Evolutionary conservation across 2,329 filamentous ascomycete species (phyloP), one percentile per base, ranked within the genome.

Genomic region (Phyllosticta citrichinensis): DNA sequence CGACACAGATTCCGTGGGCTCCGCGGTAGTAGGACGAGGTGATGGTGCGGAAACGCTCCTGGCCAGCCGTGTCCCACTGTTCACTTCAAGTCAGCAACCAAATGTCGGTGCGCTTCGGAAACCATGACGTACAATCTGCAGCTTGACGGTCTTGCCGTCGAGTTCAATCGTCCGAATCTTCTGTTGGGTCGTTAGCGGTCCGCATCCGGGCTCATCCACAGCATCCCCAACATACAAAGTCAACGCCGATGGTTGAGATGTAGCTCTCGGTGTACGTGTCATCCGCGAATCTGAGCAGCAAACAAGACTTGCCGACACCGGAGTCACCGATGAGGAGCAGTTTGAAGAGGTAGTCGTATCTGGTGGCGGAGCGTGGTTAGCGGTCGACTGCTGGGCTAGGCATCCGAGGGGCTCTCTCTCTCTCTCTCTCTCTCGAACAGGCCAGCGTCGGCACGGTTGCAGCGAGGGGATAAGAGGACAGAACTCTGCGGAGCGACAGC

Each of bases 331-430:
- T 99, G 82, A 99, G 93, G 79, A 99, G 90, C 68, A 99, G 91
- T 87, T 99, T 99, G 87, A 99, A 99, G 74, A 99, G 91, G 79
- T 99, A 99, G 78, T 99, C 94, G 89, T 99, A 99, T 94, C 94
- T 97, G 50, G 35, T 22, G n/a, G 56, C 54, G 50, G 55, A 52
- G 55, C 52, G 60, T 52, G 56, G 51, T 62, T 55, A 62, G 60
- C 60, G 30, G 20, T 52, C 27, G 22, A 22, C 60, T 52, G 27
- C 25, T 20, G 58, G 52, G 10, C 52, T 27, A 52, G 58, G 24
- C 35, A 54, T 54, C 58, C 52, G 40, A 47, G 56, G 52, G 60
- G 52, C 52, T 51, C 22, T 55, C 52, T 51, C 22, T 55, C 52
- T 51, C 22, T 55, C 52, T 51, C 22, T 55, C 52, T 51, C 22